A percentile compares a stretch with the other conserved stretches of the same genome.
Evolutionary conservation across 176 grass and related monocot genomes (phyloP).

Genomic region (Eleusine indica): DNA sequence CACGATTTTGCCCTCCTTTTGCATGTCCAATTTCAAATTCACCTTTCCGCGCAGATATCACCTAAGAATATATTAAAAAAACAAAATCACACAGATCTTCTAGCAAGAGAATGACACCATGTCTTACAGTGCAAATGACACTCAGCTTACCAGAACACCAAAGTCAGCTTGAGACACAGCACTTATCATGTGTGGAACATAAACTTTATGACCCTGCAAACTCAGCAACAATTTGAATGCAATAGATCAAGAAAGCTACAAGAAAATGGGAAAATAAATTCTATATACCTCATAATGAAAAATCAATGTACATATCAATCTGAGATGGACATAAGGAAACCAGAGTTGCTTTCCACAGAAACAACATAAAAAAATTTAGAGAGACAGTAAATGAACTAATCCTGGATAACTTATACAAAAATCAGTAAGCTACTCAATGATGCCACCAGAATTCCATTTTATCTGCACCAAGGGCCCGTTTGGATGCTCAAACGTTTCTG

Average conservation of each 20-base stretch:
- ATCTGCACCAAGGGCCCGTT: too few relatives aligned
- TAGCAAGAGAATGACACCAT: neutral
- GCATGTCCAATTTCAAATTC: constrained; percentile 89
- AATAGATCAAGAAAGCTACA: constrained; percentile 17
- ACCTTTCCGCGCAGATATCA: constrained; percentile 82
- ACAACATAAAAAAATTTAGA: neutral
- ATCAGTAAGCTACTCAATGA: neutral
- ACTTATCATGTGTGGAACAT: constrained; percentile 77
- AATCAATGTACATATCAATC: neutral
- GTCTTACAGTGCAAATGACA: neutral
- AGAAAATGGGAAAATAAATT: neutral
- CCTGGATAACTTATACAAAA: neutral
- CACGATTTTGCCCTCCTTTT: constrained; percentile 80
- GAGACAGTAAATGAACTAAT: neutral
- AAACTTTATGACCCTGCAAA: constrained; percentile 71
- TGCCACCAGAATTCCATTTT: neutral
- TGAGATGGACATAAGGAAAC: neutral
- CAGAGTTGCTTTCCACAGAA: neutral
- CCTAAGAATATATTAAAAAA: constrained; percentile 19
- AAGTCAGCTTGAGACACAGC: constrained; percentile 83
- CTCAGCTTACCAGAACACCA: constrained; percentile 57
- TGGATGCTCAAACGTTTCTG: too few relatives aligned
- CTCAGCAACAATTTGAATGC: neutral
- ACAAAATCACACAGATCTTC: neutral
- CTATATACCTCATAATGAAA: too few relatives aligned